These are phyloP conservation scores for Diatrype stigma DNA, from an alignment of 2,329 filamentous ascomycete species.

Conservation along the genomic window DNA sequence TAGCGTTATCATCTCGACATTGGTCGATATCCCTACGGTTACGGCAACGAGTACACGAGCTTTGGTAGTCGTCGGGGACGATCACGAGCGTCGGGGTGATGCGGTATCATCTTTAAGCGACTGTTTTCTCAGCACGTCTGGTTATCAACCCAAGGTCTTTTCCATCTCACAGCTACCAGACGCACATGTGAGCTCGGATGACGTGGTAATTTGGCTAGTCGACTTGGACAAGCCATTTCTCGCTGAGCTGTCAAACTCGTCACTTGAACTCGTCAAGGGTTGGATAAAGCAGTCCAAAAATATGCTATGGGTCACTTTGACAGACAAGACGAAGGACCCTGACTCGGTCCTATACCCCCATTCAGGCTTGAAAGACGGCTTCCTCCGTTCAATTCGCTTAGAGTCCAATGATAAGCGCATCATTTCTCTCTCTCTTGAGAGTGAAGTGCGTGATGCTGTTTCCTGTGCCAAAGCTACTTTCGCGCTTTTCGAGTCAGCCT, in stretches of 20 bases:
- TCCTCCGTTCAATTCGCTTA: conserved; percentile 4
- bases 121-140: too few relatives aligned
- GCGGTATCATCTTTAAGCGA: too few relatives aligned
- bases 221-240: neutral
- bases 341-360: neutral
- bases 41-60: neutral
- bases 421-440: conserved; percentile 5
- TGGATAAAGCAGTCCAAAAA: neutral
- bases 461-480: neutral
- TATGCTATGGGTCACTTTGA: conserved; percentile 7
- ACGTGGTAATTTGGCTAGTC: conserved; percentile 1
- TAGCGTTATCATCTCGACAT: conserved; percentile 3
- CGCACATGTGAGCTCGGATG: neutral
- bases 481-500: neutral
- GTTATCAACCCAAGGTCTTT: neutral
- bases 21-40: neutral
- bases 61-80: neutral
- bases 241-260: neutral
- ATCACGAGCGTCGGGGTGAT: too few relatives aligned
- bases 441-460: neutral
- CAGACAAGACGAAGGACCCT: neutral
- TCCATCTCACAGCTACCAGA: neutral
- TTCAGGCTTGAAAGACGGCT: conserved; percentile 1
- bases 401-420: conserved; percentile 3
- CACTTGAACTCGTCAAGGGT: neutral